phyloP scores from a whole-genome alignment of 768 basidiomycete genomes.

The Naganishia randhawae region DNA sequence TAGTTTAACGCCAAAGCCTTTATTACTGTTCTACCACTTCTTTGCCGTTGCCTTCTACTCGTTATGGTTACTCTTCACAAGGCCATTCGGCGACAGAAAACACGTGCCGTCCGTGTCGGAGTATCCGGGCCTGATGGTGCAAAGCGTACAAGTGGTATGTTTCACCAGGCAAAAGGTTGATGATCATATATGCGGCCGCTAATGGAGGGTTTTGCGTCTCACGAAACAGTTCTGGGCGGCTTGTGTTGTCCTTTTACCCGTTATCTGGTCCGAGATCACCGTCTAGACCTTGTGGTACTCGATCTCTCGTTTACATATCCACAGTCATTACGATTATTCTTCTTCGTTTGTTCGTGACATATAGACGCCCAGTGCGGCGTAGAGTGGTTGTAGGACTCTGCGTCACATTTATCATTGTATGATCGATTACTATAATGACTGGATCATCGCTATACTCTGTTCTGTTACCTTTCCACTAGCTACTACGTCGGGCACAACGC shows the following conservation, averaged over 20 bases:
- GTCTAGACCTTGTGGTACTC: slow-evolving; percentile 28
- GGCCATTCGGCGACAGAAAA: slow-evolving; percentile 31
- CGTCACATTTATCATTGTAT: neutral
- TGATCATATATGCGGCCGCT: too few species aligned
- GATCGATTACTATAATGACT: neutral
- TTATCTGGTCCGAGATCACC: slow-evolving; percentile 77
- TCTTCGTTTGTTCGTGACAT: neutral
- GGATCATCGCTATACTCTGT: neutral
- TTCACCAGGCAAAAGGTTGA: too few species aligned
- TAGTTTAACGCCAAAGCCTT: slow-evolving; percentile 75
- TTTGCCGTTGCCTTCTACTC: slow-evolving; percentile 93
- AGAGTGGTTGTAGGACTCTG: neutral
- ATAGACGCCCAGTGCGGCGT: neutral
- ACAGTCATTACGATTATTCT: neutral
- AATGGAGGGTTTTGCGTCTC: too few species aligned
- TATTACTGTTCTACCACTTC: slow-evolving; percentile 81
- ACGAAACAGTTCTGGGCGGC: slow-evolving; percentile 93
- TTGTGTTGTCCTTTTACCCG: slow-evolving; percentile 78
- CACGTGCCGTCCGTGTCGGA: slow-evolving; percentile 57
- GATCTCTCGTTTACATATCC: neutral
- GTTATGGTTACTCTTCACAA: slow-evolving; percentile 82
- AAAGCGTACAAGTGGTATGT: slow-evolving; percentile 67
- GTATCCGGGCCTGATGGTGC: slow-evolving; percentile 66
- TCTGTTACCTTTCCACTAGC: neutral
- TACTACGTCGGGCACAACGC: too few species aligned